Evolutionary conservation across 306 rosid genomes (phyloP).

Genomic region (Gastrolobium bilobum): DNA sequence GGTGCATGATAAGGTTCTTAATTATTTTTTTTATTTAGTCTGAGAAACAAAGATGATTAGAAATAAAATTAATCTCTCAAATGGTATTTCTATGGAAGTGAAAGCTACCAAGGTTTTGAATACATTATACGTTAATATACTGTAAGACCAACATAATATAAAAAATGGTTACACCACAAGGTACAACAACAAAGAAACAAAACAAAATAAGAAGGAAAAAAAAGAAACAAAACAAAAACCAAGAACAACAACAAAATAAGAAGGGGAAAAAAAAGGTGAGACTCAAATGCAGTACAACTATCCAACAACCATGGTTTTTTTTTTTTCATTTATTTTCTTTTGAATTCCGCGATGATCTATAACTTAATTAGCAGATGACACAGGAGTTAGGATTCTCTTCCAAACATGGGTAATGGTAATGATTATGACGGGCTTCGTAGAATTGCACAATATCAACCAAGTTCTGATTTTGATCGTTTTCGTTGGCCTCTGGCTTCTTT

Average conservation of each 20-base stretch:
- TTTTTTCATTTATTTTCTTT: not conserved
- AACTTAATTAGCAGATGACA: constrained; percentile 62
- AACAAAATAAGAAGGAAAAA: not conserved
- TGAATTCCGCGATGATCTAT: not conserved
- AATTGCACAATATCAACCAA: not conserved
- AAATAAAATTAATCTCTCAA: too few relatives aligned
- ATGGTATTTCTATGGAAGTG: not conserved
- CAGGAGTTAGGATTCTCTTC: constrained; percentile 81
- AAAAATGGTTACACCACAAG: not conserved
- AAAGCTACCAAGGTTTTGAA: not conserved
- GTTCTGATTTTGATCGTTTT: constrained; percentile 41
- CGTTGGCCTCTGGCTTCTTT: constrained; percentile 35
- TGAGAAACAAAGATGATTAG: too few relatives aligned
- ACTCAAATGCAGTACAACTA: not conserved
- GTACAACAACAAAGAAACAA: too few relatives aligned
- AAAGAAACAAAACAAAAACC: not conserved
- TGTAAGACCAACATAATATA: not conserved
- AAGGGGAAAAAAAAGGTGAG: not conserved
- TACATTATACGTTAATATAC: not conserved
- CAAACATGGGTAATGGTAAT: constrained; percentile 44
- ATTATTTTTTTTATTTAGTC: too few relatives aligned
- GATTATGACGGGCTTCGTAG: constrained; percentile 16
- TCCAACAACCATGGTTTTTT: not conserved
- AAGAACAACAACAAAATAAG: not conserved
- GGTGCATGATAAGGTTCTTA: too few relatives aligned